Base-by-base conservation (phyloP, 2,329 filamentous ascomycete genomes). In the Sclerotinia glacialis region DNA sequence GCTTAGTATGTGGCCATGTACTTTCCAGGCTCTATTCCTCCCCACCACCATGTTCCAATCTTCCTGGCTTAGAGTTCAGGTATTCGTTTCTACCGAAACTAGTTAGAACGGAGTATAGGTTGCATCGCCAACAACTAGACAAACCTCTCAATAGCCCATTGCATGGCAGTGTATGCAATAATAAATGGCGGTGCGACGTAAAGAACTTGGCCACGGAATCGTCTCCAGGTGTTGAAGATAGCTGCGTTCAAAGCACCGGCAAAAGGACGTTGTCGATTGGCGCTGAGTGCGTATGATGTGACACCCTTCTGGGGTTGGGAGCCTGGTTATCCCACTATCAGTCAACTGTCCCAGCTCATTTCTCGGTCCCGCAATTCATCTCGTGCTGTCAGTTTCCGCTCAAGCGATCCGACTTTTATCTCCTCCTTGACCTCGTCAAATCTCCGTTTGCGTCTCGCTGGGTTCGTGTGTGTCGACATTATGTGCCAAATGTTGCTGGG, bases 181-280 rank as follows among this genome's bases (percentile, higher is more conserved):
- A 95, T 75, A 74, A 97, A 81, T 49, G 93, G 90, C 68, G 95
- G 91, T 34, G 89, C 85, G 80, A 93, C 88, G 86, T 93, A 99
- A 74, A 98, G 87, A 73, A 96, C 87, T 84, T 98, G 95, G 74
- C 85, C 80, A 78, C 88, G 89, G 81, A 90, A 91, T 76, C 95
- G 88, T 80, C 95, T 89, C 86, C 90, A 96, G 75, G 87, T 89
- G 86, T 99, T 99, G 89, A 98, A 98, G 83, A 98, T 81, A 76
- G 93, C 94, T 73, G 89, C 90, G 79, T 94, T 82, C 71, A 85
- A 80, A 68, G 89, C 83, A 75, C 91, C 92, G 71, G 92, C 92
- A 73, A 96, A 85, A 71, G 93, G 91, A 76, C 91, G 89, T 83
- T 97, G 94, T 78, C 91, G 89, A 86, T 99, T 98, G 73, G 90